Base-by-base conservation (phyloP, 1,139 yeast species). In the Geotrichum australiense region DNA sequence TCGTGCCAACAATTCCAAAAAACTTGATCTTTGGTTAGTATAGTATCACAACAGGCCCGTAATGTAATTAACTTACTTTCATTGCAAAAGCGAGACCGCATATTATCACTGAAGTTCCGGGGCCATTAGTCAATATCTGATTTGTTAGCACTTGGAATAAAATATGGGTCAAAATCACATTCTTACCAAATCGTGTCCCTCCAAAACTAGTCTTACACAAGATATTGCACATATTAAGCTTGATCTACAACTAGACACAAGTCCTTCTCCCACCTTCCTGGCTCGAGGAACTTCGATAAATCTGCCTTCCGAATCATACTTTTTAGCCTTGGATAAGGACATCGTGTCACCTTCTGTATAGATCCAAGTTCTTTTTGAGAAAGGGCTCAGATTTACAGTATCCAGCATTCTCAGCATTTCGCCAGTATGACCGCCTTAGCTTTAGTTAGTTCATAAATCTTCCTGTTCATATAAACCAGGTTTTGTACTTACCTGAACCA, bases 391-490 rank as follows among this genome's bases (percentile, higher is more conserved):
- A 29, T 67, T 64, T 35, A 69, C 61, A 6, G 68, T 65, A 4
- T 64, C 58, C 12, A 85, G 58, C 22, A 91, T 66, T 29, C 91
- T 67, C 22, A 87, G 59, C 94, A 91, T 85, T 59, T 91, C 97
- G 1, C 96, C 97, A 0, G 97, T 89, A 57, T 91, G 98, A 1
- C 97, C 98, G 0, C 87, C 98, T 1, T 61, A 7, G 22, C 15
- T 18, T 8, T 28, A 11, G 27, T 28, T 29, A 29, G 19, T 29
- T 14, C 8, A 23, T 18, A 22, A 18, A 5, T 8, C 7, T 5
- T n/a, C 19, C 12, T 16, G n/a, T 18, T 4, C 29, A n/a, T 14
- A 56, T 5, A 22, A 7, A 23, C n/a, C 11, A 31, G 7, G 16
- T 14, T n/a, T 19, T 4, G n/a, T 19, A 26, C 34, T 3, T 33